phyloP scores from a whole-genome alignment of 495 filamentous ascomycete genomes.

The Zalerion maritima region DNA sequence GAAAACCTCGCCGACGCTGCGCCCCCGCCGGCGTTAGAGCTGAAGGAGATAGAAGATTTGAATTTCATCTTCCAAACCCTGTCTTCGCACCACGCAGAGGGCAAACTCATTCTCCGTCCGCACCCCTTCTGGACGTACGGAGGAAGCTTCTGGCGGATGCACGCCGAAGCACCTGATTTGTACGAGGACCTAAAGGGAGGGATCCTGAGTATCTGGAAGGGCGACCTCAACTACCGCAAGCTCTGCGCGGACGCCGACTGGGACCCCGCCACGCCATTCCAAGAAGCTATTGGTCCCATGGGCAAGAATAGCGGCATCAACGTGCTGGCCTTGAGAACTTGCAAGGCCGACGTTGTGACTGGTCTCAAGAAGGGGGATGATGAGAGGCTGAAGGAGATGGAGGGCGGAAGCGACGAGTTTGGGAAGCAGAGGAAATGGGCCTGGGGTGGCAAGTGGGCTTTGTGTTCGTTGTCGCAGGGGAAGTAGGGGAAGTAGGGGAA shows the following conservation, averaged over 20 bases:
- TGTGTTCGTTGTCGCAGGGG: conserved; percentile 63
- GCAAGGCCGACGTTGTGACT: conserved; percentile 93
- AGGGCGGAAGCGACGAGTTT: conserved; percentile 52
- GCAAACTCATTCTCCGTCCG: conserved; percentile 61
- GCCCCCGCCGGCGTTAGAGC: conserved; percentile 42
- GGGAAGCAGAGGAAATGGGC: conserved; percentile 85
- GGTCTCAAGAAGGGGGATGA: conserved; percentile 68
- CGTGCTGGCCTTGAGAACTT: conserved; percentile 73
- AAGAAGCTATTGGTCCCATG: conserved; percentile 71
- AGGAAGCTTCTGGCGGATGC: conserved; percentile 76
- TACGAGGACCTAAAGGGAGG: conserved; percentile 66
- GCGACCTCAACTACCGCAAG: conserved; percentile 92
- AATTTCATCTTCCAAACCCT: conserved; percentile 67
- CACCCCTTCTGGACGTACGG: conserved; percentile 83
- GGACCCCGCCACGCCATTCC: conserved; percentile 79
- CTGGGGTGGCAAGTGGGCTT: conserved; percentile 94
- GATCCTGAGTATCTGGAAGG: conserved; percentile 93
- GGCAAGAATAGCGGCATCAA: conserved; percentile 70
- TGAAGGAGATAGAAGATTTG: conserved; percentile 52
- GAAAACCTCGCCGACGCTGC: conserved; percentile 37
- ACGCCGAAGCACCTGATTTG: conserved; percentile 47
- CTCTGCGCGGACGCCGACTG: conserved; percentile 72
- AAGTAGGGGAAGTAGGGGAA: too few relatives aligned
- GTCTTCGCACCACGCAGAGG: conserved; percentile 65
- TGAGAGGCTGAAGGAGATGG: conserved; percentile 53